Evolutionary conservation across 805 yeast species (phyloP).

Genomic region (Blastobotrys attinorum): DNA sequence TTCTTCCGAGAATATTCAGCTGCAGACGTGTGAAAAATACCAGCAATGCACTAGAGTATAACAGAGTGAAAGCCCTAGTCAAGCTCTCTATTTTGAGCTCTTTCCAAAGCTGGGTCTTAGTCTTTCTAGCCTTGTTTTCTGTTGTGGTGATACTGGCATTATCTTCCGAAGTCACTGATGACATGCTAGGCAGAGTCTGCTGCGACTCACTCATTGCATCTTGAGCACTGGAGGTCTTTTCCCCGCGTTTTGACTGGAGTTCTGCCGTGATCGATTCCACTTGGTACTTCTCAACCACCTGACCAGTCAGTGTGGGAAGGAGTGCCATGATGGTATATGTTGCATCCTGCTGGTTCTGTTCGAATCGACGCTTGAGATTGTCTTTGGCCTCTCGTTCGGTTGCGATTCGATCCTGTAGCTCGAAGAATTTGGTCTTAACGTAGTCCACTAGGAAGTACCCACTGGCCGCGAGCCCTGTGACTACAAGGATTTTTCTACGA

Average conservation of each 20-base stretch:
- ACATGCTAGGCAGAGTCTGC: slow-evolving; percentile 13
- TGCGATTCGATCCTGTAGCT: slow-evolving; percentile 43
- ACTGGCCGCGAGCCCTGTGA: slow-evolving; percentile 39
- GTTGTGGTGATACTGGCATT: slow-evolving; percentile 3
- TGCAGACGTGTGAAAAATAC: slow-evolving; percentile 79
- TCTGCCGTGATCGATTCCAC: slow-evolving; percentile 69
- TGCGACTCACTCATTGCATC: slow-evolving; percentile 7
- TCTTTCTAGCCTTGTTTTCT: slow-evolving; percentile 24
- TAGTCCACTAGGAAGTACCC: slow-evolving; percentile 38
- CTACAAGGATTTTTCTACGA: slow-evolving; percentile 35
- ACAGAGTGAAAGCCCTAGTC: slow-evolving; percentile 61
- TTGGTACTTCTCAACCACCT: slow-evolving; percentile 52
- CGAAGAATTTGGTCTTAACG: slow-evolving; percentile 38
- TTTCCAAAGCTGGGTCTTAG: slow-evolving; percentile 73
- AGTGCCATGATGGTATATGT: slow-evolving; percentile 75
- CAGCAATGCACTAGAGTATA: slow-evolving; percentile 61
- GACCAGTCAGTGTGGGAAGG: slow-evolving; percentile 65
- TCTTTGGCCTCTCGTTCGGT: slow-evolving; percentile 56
- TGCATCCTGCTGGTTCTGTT: slow-evolving; percentile 89
- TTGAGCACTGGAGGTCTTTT: slow-evolving; percentile 5
- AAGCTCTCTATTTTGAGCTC: slow-evolving; percentile 69
- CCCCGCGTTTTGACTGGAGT: slow-evolving; percentile 49
- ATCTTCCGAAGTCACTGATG: slow-evolving; percentile 8
- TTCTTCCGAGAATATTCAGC: slow-evolving; percentile 79
- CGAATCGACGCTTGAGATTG: slow-evolving; percentile 71